Conservation (phyloP, 148 eudicot species). For the Rhododendron kiyosumense region DNA sequence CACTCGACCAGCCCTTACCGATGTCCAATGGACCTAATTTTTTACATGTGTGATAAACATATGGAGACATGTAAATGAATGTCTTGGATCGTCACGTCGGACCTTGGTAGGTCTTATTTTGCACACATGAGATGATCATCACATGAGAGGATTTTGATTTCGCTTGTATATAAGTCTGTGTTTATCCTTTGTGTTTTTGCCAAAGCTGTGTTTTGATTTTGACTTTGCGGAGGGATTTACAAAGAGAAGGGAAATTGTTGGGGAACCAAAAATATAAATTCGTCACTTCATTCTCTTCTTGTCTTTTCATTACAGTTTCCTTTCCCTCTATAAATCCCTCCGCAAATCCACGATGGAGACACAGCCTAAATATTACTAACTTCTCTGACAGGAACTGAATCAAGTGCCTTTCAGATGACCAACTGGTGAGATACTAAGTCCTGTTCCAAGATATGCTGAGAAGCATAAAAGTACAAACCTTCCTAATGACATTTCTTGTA, state of each 20-base stretch:
- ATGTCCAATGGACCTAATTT: not conserved
- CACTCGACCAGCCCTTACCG: not conserved
- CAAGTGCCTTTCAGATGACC: not conserved
- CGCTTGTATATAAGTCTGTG: not conserved
- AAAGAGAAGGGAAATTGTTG: not conserved
- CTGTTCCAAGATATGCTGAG: not conserved
- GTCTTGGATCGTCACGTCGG: not conserved
- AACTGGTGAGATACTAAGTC: not conserved
- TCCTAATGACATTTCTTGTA: not conserved
- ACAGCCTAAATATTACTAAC: not conserved
- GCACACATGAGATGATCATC: not conserved
- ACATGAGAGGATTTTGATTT: not conserved
- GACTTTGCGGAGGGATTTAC: not conserved
- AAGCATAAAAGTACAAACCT: constrained; percentile 1
- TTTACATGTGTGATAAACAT: not conserved
- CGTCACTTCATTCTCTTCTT: not conserved
- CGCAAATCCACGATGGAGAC: not conserved
- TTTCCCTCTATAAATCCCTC: not conserved
- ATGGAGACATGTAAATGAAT: not conserved
- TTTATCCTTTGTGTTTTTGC: not conserved
- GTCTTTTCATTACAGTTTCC: not conserved
- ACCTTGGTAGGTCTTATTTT: not conserved
- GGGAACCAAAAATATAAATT: not conserved
- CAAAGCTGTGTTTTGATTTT: not conserved
- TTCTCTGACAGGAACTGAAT: constrained; percentile 1